Evolutionary conservation across 495 filamentous ascomycete species (phyloP).

Genomic region (Aspergillus sclerotioniger): DNA sequence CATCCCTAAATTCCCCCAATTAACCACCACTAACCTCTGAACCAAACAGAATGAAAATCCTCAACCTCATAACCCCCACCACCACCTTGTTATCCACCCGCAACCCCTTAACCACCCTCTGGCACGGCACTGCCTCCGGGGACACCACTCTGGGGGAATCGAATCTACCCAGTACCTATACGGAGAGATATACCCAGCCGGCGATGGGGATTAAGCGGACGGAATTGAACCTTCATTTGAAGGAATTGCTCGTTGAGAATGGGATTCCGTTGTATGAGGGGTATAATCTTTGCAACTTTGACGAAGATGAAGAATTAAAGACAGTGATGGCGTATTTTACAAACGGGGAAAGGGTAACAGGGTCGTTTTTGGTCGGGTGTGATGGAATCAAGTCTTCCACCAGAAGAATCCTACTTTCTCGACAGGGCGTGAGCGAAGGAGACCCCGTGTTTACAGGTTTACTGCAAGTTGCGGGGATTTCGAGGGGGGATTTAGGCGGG

Average conservation of each 20-base stretch:
- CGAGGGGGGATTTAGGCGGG: too few relatives aligned
- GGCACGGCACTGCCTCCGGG: conserved; percentile 1
- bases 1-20: neutral
- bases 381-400: conserved; percentile 23
- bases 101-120: neutral
- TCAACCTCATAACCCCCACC: neutral
- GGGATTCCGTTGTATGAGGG: conserved; percentile 16
- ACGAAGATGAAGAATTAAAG: conserved; percentile 6
- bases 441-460: conserved; percentile 1
- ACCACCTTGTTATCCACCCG: neutral
- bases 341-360: conserved; percentile 7
- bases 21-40: neutral
- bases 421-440: neutral
- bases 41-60: conserved; percentile 7
- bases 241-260: conserved; percentile 3
- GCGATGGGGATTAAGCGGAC: conserved; percentile 15
- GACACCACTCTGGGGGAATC: conserved; percentile 4
- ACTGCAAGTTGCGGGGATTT: conserved; percentile 8
- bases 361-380: conserved; percentile 23
- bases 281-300: conserved; percentile 14
- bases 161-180: conserved; percentile 7
- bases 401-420: conserved; percentile 8
- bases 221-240: conserved; percentile 10
- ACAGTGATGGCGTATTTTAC: conserved; percentile 16
- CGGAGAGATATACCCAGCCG: conserved; percentile 9